Evolutionary conservation across 352 stramenopile genomes (phyloP).

Genomic region (Phytopythium vexans): DNA sequence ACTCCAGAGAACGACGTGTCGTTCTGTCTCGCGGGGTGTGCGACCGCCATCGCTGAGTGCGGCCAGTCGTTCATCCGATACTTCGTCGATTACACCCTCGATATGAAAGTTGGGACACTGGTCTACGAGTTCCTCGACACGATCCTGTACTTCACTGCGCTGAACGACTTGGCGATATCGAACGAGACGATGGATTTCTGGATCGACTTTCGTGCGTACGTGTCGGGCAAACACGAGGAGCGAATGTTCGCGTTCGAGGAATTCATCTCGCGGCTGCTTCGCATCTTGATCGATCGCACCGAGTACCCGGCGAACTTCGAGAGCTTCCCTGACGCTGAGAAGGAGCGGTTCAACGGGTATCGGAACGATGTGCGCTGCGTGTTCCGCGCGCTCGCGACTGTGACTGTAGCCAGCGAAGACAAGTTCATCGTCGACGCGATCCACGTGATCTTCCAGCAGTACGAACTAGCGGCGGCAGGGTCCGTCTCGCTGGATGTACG

Average conservation of each 20-base stretch:
- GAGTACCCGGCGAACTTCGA: constrained; percentile 62
- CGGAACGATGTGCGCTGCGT: constrained; percentile 73
- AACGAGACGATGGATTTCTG: constrained; percentile 84
- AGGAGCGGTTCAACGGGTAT: constrained; percentile 64
- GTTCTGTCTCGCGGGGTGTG: constrained; percentile 44
- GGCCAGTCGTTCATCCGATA: constrained; percentile 73
- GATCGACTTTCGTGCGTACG: constrained; percentile 73
- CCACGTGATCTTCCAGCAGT: constrained; percentile 69
- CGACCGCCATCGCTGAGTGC: constrained; percentile 63
- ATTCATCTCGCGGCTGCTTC: constrained; percentile 69
- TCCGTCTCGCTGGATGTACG: constrained; percentile 34
- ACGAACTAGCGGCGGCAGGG: constrained; percentile 47
- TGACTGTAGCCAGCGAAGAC: constrained; percentile 64
- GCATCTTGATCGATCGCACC: constrained; percentile 67
- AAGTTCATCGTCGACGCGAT: constrained; percentile 78
- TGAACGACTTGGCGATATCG: constrained; percentile 61
- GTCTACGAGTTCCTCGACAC: constrained; percentile 78
- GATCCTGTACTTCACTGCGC: constrained; percentile 62
- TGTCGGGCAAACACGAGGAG: constrained; percentile 75
- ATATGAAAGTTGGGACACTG: constrained; percentile 50
- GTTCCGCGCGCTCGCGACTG: constrained; percentile 74
- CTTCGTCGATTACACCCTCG: constrained; percentile 76
- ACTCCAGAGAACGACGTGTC: constrained; percentile 2
- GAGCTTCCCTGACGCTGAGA: constrained; percentile 33
- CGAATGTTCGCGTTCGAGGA: constrained; percentile 64